Conservation (phyloP, 768 basidiomycete species). For the Rhodotorula babjevae region DNA sequence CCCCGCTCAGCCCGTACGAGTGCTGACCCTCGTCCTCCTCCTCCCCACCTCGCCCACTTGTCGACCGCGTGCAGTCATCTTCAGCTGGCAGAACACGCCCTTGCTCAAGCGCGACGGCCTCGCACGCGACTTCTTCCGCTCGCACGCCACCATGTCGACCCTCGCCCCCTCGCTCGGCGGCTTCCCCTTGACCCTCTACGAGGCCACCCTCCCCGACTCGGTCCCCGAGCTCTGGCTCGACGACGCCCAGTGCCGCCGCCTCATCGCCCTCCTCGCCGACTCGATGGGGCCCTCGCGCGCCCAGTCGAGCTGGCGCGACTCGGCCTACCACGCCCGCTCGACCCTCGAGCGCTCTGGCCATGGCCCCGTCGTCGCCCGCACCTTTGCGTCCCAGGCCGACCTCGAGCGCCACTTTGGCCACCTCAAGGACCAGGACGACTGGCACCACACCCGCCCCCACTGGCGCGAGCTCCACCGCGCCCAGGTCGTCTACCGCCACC, state of each 20-base stretch:
- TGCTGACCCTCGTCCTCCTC: neutral
- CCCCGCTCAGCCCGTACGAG: no score
- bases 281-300: constrained; percentile 26
- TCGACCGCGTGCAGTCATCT: constrained; percentile 4
- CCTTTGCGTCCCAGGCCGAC: neutral
- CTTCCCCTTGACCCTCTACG: constrained; percentile 15
- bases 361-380: neutral
- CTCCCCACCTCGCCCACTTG: neutral
- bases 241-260: neutral
- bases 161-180: constrained; percentile 13
- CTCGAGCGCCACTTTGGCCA: constrained; percentile 15
- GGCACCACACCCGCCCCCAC: neutral
- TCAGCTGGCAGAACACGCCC: constrained; percentile 24
- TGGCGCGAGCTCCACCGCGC: neutral
- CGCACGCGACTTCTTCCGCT: constrained; percentile 6
- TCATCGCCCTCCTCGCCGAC: constrained; percentile 9
- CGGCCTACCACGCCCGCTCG: neutral
- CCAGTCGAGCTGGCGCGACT: neutral
- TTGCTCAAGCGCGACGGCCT: constrained; percentile 18
- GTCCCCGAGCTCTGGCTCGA: constrained; percentile 23
- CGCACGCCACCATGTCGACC: constrained; percentile 6
- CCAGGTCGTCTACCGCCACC: neutral
- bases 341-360: neutral
- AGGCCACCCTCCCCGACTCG: neutral
- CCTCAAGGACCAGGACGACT: constrained; percentile 18